A percentile compares a stretch with the other conserved stretches of the same genome.
phyloP scores from a whole-genome alignment of 2,329 filamentous ascomycete species.

The Scedosporium apiospermum region DNA sequence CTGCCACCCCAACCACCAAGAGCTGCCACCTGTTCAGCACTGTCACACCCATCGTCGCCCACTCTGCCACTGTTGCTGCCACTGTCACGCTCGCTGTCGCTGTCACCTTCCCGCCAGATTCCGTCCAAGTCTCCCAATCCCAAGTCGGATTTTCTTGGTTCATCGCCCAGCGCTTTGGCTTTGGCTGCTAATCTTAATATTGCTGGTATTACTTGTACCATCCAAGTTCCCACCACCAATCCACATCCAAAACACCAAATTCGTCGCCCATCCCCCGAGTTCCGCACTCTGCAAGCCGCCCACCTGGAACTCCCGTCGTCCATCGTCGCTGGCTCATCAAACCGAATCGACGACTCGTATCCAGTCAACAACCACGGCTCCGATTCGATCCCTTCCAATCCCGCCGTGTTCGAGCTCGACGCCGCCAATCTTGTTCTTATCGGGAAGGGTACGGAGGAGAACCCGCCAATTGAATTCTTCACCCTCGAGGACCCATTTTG shows the following conservation, averaged over 20 bases:
- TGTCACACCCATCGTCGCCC: background rate
- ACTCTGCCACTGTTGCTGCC: background rate
- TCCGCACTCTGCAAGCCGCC: background rate
- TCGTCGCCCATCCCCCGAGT: background rate
- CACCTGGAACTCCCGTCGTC: background rate
- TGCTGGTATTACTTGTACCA: background rate
- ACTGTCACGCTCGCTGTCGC: background rate
- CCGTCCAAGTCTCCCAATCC: too few relatives aligned
- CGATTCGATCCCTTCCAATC: background rate
- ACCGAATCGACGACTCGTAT: background rate
- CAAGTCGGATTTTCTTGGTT: background rate
- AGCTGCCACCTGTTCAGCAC: background rate
- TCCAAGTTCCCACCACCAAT: background rate
- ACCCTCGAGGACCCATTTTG: background rate
- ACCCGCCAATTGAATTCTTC: constrained; percentile 4
- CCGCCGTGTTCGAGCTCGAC: background rate
- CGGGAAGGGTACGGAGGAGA: background rate
- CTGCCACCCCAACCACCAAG: background rate
- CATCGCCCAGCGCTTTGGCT: background rate
- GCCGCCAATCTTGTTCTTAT: background rate
- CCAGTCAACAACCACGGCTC: background rate
- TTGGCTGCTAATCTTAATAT: background rate
- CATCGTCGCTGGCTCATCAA: constrained; percentile 4
- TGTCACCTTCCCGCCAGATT: background rate
- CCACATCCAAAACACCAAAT: background rate